Evolutionary conservation across 1,284 basidiomycete genomes (phyloP), one percentile per base, ranked within the genome.

Genomic region (Neolentinus lepideus): DNA sequence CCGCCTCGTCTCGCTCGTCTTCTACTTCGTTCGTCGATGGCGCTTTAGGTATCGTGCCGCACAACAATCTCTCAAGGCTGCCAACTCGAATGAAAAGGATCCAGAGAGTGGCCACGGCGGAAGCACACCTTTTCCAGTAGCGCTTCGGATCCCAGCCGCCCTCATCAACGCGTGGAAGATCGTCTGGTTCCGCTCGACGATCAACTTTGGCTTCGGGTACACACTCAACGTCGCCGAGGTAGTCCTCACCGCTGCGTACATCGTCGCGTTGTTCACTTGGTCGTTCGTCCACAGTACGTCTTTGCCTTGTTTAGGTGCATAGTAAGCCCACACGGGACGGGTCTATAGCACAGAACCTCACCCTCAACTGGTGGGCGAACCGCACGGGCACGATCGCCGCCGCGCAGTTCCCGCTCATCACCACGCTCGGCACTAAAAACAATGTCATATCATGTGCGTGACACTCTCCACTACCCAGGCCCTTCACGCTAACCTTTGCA

Each of bases 251-350:
- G 6, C 8, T 21, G 38, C 38, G 14, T 50, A 50, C 47, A 50
- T 50, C 47, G 27, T 29, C 47, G 24, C 47, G 8, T n/a, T 50
- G 6, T 50, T 50, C 47, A 50, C 47, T 4, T 50, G 47, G 47
- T 50, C 47, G 12, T 50, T 50, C 22, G 47, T 50, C 6, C 12
- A 50, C 27, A 26, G 47, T 50, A n/a, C 6, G 47, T 22, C 47
- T 21, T 47, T 19, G 9, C 45, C 24, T 19, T 47, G 9, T 21
- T 47, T 6, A 16, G 12, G 47, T 16, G 9, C 14, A 25, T 22
- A 4, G 4, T 21, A 10, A 26, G 22, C 47, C 12, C 9, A 8
- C 27, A 26, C 11, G 47, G 12, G 22, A 16, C 16, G 22, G 4
- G 27, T 24, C 6, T n/a, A 11, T 21, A 26, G 27, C 24, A n/a